Conservation (phyloP, 1,284 basidiomycete genomes). For the Neonothopanus nambi region DNA sequence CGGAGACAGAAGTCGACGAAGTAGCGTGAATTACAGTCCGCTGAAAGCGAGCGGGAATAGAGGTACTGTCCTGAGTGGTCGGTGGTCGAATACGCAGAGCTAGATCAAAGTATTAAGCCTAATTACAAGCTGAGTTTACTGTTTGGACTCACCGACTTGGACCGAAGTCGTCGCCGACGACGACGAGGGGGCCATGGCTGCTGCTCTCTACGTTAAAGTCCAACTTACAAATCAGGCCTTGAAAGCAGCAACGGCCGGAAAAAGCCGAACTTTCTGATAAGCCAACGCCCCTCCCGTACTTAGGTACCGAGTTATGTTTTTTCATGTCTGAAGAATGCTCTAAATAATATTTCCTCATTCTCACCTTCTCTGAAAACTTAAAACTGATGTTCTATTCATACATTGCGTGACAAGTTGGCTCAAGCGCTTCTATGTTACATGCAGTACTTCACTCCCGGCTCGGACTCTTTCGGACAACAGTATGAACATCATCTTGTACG, state of each 20-base stretch:
- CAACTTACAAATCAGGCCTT: slow-evolving; percentile 17
- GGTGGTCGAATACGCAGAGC: slow-evolving; percentile 93
- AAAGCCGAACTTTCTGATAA: no score
- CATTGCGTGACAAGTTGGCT: no score
- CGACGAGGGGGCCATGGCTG: slow-evolving; percentile 68
- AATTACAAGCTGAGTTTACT: background rate
- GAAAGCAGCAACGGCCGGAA: background rate
- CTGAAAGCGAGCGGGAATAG: slow-evolving; percentile 93
- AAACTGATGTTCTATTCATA: no score
- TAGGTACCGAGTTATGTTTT: no score
- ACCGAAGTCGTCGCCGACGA: slow-evolving; percentile 78
- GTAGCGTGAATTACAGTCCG: slow-evolving; percentile 81
- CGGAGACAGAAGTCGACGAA: slow-evolving; percentile 67
- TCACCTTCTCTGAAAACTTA: no score
- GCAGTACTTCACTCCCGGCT: no score
- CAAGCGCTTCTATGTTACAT: no score
- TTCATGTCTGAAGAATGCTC: no score
- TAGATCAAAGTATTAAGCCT: slow-evolving; percentile 33
- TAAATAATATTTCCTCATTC: no score
- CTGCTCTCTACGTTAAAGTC: slow-evolving; percentile 13
- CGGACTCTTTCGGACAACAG: no score
- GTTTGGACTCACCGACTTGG: slow-evolving; percentile 72
- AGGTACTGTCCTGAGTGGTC: slow-evolving; percentile 77
- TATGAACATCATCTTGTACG: no score
- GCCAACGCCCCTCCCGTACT: no score